phyloP scores from a whole-genome alignment of 2,329 filamentous ascomycete species.

The Aspergillus ibericus region DNA sequence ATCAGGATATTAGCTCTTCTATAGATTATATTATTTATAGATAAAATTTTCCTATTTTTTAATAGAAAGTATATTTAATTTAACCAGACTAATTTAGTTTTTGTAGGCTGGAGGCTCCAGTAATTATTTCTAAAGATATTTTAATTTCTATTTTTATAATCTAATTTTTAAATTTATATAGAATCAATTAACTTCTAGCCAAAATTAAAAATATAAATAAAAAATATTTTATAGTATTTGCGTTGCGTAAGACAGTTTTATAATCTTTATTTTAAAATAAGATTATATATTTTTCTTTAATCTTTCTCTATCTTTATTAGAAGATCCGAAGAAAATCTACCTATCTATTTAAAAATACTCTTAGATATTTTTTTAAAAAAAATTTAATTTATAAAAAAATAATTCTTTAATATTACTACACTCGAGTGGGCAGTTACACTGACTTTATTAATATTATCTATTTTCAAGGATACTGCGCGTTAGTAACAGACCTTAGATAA shows the following conservation, averaged over 20 bases:
- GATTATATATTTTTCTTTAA: neutral
- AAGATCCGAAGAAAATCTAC: too few species aligned
- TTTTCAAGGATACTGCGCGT: too few species aligned
- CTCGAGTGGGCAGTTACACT: too few species aligned
- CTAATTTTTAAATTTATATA: neutral
- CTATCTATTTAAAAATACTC: too few species aligned
- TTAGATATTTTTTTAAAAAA: too few species aligned
- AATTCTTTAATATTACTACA: too few species aligned
- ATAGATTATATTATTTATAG: neutral
- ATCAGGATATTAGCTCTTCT: neutral
- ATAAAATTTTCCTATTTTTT: neutral
- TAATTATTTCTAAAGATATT: neutral
- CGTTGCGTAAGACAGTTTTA: neutral
- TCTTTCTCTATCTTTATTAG: neutral
- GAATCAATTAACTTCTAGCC: neutral
- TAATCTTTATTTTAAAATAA: neutral
- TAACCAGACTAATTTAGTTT: too few species aligned
- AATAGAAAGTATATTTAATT: too few species aligned
- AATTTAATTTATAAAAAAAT: neutral
- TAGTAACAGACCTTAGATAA: too few species aligned
- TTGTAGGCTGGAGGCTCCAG: too few species aligned
- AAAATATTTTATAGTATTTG: neutral
- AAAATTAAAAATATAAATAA: neutral
- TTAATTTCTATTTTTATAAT: neutral
- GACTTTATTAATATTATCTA: too few species aligned